phyloP scores from a whole-genome alignment of 306 rosid genomes.

The Astragalus glycyphyllos region DNA sequence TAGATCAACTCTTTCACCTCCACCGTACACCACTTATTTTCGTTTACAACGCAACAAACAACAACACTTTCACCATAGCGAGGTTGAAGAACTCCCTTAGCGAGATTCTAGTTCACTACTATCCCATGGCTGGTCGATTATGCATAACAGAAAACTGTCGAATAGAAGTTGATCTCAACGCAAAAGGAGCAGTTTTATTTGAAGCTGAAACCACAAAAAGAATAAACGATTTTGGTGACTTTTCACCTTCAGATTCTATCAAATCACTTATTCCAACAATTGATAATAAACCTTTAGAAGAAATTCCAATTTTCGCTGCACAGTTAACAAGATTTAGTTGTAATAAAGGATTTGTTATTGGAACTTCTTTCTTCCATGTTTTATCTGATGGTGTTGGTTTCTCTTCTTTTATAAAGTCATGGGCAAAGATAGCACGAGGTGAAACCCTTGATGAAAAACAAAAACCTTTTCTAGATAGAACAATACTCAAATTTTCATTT shows the following conservation, averaged over 20 bases:
- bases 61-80: neutral
- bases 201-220: slow-evolving; percentile 31
- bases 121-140: slow-evolving; percentile 43
- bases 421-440: slow-evolving; percentile 31
- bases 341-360: neutral
- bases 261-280: slow-evolving; percentile 22
- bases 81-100: slow-evolving; percentile 30
- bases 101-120: slow-evolving; percentile 35
- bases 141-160: neutral
- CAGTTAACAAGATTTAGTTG: slow-evolving; percentile 18
- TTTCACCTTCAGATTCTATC: slow-evolving; percentile 5
- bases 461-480: slow-evolving; percentile 5
- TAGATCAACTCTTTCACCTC: neutral
- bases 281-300: slow-evolving; percentile 5
- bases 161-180: slow-evolving; percentile 6
- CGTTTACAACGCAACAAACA: slow-evolving; percentile 27
- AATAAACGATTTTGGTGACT: slow-evolving; percentile 33
- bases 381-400: neutral
- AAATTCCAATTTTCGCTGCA: neutral
- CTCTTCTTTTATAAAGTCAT: slow-evolving; percentile 1
- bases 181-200: slow-evolving; percentile 20
- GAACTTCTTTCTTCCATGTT: neutral
- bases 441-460: neutral
- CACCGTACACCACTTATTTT: neutral
- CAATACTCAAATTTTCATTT: neutral